These are phyloP conservation scores for Sisymbrium irio DNA, from an alignment of 345 rosid genomes.

Conservation along the genomic window DNA sequence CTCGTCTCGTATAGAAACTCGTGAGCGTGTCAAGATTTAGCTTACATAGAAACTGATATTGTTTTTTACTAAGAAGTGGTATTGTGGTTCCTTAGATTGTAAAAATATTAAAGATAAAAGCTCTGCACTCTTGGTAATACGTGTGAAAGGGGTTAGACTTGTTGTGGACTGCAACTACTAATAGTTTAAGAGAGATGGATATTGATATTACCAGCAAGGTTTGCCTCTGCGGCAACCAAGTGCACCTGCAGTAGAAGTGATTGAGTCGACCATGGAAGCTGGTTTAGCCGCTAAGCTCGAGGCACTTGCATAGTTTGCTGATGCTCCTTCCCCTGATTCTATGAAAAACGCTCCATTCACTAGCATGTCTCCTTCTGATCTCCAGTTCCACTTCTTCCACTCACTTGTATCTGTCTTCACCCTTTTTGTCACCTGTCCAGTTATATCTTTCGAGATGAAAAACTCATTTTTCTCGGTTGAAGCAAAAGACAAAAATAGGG, in stretches of 20 bases:
- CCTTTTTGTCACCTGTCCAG: constrained; percentile 75
- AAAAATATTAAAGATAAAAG: neutral
- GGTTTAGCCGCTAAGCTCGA: constrained; percentile 78
- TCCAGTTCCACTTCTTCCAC: constrained; percentile 69
- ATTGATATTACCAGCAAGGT: constrained; percentile 36
- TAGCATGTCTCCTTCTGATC: constrained; percentile 60
- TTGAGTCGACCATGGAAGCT: constrained; percentile 68
- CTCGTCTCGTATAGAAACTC: too few species aligned
- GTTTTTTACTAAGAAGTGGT: too few species aligned
- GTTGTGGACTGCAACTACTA: neutral
- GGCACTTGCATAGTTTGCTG: constrained; percentile 68
- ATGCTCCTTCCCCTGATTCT: constrained; percentile 72
- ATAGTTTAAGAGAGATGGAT: neutral
- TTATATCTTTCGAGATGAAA: neutral
- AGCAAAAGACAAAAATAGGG: neutral
- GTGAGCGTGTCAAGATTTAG: too few species aligned
- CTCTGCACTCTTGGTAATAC: constrained; percentile 13
- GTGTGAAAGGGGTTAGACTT: constrained; percentile 8
- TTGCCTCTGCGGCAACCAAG: constrained; percentile 56
- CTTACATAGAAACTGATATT: too few species aligned
- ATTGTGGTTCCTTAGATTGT: too few species aligned
- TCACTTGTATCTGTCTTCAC: constrained; percentile 54
- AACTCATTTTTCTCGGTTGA: neutral
- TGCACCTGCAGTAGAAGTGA: constrained; percentile 64
- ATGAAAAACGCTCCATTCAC: constrained; percentile 79